Evolutionary conservation across 1,139 yeast genomes (phyloP).

Genomic region (Geotrichum phurueaensis): DNA sequence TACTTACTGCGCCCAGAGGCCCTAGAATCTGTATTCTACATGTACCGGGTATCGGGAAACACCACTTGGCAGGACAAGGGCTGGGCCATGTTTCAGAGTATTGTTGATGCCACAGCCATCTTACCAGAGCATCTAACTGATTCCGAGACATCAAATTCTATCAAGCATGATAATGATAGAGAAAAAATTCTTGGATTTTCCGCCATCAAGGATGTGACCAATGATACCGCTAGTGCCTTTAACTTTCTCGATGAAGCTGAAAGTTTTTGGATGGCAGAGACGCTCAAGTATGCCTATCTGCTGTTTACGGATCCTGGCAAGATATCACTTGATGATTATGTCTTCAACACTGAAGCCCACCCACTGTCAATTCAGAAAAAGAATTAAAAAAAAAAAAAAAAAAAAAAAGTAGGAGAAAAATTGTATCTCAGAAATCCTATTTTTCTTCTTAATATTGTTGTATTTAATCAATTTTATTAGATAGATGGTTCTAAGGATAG

Average conservation of each 20-base stretch:
- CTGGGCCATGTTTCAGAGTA: slow-evolving; percentile 54
- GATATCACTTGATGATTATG: slow-evolving; percentile 61
- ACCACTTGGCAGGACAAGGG: slow-evolving; percentile 64
- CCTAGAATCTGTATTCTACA: slow-evolving; percentile 65
- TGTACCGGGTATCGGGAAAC: slow-evolving; percentile 73
- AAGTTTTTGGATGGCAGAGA: slow-evolving; percentile 76
- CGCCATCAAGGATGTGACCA: slow-evolving; percentile 50
- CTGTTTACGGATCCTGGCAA: slow-evolving; percentile 57
- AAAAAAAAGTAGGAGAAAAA: too few species aligned
- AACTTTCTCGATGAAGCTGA: slow-evolving; percentile 46
- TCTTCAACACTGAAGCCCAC: slow-evolving; percentile 77
- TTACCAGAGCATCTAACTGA: slow-evolving; percentile 4
- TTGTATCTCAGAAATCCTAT: not conserved
- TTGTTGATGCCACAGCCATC: slow-evolving; percentile 33
- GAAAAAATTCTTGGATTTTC: slow-evolving; percentile 41
- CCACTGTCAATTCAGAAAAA: slow-evolving; percentile 46
- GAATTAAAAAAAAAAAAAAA: not conserved
- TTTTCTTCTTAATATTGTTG: not conserved
- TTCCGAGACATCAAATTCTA: not conserved
- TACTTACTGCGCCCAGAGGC: slow-evolving; percentile 69
- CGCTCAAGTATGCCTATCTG: slow-evolving; percentile 67
- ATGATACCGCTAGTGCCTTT: slow-evolving; percentile 19
- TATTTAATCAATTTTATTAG: too few species aligned
- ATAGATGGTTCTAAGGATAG: too few species aligned
- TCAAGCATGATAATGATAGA: slow-evolving; percentile 32